Conservation (phyloP, 2,329 filamentous ascomycete genomes). For the Thyridium curvatum region DNA sequence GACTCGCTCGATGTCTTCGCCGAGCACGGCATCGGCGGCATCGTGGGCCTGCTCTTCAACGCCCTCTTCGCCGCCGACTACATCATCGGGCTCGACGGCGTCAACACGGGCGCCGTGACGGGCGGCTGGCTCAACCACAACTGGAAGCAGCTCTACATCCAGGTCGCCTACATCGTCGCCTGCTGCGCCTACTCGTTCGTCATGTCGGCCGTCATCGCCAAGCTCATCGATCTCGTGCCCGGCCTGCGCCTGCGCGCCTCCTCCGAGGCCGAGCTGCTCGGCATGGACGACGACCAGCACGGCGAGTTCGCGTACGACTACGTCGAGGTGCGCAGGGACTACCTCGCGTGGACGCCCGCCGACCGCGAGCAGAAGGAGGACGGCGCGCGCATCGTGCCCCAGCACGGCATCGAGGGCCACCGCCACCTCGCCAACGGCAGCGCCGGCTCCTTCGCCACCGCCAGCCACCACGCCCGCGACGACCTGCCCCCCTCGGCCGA, state of each 20-base stretch:
- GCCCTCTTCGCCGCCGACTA: conserved; percentile 63
- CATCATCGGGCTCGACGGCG: conserved; percentile 69
- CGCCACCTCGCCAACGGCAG: conserved; percentile 19
- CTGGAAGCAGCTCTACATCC: conserved; percentile 70
- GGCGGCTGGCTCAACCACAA: conserved; percentile 74
- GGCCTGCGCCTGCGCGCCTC: conserved; percentile 74
- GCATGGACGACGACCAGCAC: conserved; percentile 87
- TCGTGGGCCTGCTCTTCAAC: conserved; percentile 67
- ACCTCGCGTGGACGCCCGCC: conserved; percentile 79
- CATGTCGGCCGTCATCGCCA: conserved; percentile 68
- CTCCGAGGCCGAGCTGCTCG: conserved; percentile 76
- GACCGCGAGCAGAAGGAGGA: conserved; percentile 56
- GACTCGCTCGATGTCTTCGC: conserved; percentile 68
- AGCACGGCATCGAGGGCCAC: conserved; percentile 69
- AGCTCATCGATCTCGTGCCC: conserved; percentile 67
- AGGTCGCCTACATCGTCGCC: conserved; percentile 70
- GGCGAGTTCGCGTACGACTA: conserved; percentile 90
- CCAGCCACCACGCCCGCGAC: too few species aligned
- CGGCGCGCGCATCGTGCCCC: conserved; percentile 54
- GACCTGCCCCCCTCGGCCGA: too few species aligned
- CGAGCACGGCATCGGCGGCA: conserved; percentile 64
- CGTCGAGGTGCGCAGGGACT: conserved; percentile 79
- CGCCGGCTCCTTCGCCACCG: too few species aligned
- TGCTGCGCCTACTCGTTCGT: conserved; percentile 63
- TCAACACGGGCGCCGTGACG: conserved; percentile 56